Conservation (phyloP, 169 alveolate genomes). For the Plasmodium knowlesi region DNA sequence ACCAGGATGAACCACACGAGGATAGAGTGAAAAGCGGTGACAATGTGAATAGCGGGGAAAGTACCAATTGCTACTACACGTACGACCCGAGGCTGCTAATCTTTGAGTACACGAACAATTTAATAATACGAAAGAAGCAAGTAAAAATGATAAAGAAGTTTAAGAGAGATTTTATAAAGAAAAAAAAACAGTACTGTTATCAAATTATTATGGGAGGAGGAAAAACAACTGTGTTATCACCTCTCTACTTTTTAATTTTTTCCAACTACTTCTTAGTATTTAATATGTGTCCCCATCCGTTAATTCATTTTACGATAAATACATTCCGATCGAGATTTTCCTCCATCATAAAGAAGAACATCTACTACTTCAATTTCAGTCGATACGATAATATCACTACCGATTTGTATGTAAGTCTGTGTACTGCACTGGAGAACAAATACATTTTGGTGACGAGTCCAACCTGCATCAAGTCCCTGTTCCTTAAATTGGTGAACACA, state of each 20-base stretch:
- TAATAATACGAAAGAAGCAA: constrained; percentile 90
- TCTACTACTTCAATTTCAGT: constrained; percentile 86
- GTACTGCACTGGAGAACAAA: constrained; percentile 89
- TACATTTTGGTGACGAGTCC: constrained; percentile 92
- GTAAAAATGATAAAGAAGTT: constrained; percentile 87
- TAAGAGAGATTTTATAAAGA: constrained; percentile 80
- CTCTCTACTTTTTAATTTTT: constrained; percentile 77
- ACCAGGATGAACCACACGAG: not conserved
- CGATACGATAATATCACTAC: constrained; percentile 87
- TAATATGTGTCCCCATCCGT: constrained; percentile 89
- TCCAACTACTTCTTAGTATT: constrained; percentile 83
- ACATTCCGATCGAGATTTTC: constrained; percentile 89
- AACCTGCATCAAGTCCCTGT: constrained; percentile 89
- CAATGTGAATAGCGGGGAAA: not conserved
- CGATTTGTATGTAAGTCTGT: constrained; percentile 85
- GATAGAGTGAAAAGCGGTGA: not conserved
- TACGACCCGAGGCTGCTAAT: constrained; percentile 92
- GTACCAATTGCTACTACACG: constrained; percentile 27
- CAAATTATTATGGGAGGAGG: constrained; percentile 97
- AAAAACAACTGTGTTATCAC: constrained; percentile 92
- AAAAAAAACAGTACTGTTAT: constrained; percentile 90
- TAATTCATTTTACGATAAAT: constrained; percentile 90
- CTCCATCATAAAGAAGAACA: constrained; percentile 87
- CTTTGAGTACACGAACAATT: constrained; percentile 91
- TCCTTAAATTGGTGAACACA: constrained; percentile 87